Percentiles rank a stretch among this genome's conserved stretches.
These are phyloP conservation scores for Zostera marina DNA, from an alignment of 116 monocot genomes.

Conservation along the genomic window DNA sequence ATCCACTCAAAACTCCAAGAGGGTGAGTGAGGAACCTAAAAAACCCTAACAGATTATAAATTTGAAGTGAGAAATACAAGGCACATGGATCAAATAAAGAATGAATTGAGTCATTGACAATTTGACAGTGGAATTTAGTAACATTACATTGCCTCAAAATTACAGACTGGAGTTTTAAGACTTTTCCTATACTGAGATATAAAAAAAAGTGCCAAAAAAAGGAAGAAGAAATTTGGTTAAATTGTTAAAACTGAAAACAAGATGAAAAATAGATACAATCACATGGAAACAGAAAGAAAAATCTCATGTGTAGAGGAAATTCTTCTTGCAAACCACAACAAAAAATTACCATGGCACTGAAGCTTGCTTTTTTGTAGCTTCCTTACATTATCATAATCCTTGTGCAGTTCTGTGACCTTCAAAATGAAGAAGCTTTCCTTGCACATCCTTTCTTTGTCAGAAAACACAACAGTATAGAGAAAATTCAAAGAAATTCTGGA, in stretches of 20 bases:
- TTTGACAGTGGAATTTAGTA: too few species aligned
- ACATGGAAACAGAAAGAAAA: not conserved
- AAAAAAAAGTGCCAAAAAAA: not conserved
- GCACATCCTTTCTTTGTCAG: conserved; percentile 2
- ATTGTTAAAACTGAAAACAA: not conserved
- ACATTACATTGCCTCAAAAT: conserved; percentile 1
- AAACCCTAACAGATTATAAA: too few species aligned
- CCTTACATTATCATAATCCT: conserved; percentile 4
- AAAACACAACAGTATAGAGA: not conserved
- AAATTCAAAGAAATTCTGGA: not conserved
- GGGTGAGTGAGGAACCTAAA: too few species aligned
- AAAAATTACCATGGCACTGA: not conserved
- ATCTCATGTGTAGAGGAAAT: not conserved
- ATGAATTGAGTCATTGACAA: too few species aligned
- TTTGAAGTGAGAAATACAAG: too few species aligned
- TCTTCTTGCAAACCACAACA: not conserved
- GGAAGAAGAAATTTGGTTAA: too few species aligned
- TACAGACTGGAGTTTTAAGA: not conserved
- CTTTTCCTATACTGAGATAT: not conserved
- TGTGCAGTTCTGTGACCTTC: not conserved
- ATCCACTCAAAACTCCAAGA: too few species aligned
- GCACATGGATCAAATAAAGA: too few species aligned
- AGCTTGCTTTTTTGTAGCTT: not conserved
- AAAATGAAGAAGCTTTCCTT: not conserved
- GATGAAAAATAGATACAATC: not conserved